phyloP scores from a whole-genome alignment of 2,329 filamentous ascomycete species.

The Ophiostoma montium region DNA sequence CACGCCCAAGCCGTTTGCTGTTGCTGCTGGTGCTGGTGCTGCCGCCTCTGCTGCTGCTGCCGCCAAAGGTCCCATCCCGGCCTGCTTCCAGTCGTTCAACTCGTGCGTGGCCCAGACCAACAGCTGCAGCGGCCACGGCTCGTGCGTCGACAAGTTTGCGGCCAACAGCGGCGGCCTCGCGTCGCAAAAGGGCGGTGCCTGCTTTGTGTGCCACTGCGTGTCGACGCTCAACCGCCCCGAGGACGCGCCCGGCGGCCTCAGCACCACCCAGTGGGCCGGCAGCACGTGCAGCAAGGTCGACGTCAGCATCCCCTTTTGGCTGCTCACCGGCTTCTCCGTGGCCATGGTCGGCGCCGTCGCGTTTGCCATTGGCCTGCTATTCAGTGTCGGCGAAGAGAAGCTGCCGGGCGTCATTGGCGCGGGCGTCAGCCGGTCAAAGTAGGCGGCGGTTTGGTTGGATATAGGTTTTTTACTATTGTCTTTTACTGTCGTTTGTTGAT shows the following conservation, averaged over 20 bases:
- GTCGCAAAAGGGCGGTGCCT: conserved; percentile 24
- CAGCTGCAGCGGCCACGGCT: conserved; percentile 71
- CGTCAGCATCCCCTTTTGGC: conserved; percentile 75
- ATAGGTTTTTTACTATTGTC: no score
- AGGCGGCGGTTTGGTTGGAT: conserved; percentile 11
- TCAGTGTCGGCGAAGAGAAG: conserved; percentile 71
- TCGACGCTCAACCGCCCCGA: conserved; percentile 32
- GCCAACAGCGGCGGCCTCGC: conserved; percentile 25
- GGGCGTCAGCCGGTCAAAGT: conserved; percentile 66
- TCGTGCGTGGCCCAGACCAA: conserved; percentile 57
- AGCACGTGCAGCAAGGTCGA: conserved; percentile 83
- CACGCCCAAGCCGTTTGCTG: conserved; percentile 5
- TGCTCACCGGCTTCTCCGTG: conserved; percentile 64
- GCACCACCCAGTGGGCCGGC: conserved; percentile 64
- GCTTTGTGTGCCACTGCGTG: conserved; percentile 68
- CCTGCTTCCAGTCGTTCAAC: conserved; percentile 60
- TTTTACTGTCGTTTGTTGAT: background rate
- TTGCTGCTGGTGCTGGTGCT: conserved; percentile 13
- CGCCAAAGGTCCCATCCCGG: conserved; percentile 35
- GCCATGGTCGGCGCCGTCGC: conserved; percentile 52
- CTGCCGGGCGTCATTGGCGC: conserved; percentile 92
- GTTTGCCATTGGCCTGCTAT: conserved; percentile 65
- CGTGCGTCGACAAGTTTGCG: conserved; percentile 54
- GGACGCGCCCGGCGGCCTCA: conserved; percentile 23
- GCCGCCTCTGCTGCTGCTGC: conserved; percentile 13